These are phyloP conservation scores for Backusella luteola DNA, from an alignment of 192 early-diverging fungal species.

Conservation along the genomic window DNA sequence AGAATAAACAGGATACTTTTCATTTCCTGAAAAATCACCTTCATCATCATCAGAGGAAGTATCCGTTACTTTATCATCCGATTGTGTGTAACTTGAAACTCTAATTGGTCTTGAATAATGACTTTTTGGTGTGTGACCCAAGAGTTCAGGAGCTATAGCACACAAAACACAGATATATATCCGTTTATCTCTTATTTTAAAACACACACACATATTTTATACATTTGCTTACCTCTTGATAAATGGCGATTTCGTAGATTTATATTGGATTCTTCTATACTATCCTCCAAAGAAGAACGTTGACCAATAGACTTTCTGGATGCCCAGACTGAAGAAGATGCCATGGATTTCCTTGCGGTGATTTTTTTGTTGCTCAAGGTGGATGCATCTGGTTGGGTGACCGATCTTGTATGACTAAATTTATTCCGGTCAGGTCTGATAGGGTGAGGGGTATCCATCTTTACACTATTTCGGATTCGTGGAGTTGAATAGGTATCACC, in stretches of 20 bases:
- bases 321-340: neutral
- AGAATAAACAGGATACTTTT: neutral
- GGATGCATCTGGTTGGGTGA: neutral
- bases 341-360: neutral
- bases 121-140: slow-evolving; percentile 5
- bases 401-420: slow-evolving; percentile 6
- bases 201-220: neutral
- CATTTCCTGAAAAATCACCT: neutral
- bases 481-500: neutral
- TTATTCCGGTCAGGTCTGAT: neutral
- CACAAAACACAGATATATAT: neutral
- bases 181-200: neutral
- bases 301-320: neutral
- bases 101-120: slow-evolving; percentile 9
- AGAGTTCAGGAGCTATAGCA: neutral
- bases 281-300: neutral
- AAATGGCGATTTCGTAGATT: neutral
- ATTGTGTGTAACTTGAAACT: slow-evolving; percentile 9
- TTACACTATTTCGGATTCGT: neutral
- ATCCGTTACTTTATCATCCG: slow-evolving; percentile 6
- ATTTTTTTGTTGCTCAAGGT: neutral
- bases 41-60: slow-evolving; percentile 4
- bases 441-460: neutral
- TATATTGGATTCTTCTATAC: neutral
- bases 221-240: neutral